phyloP scores from a whole-genome alignment of 2,329 filamentous ascomycete species.

The Penicillium italicum region DNA sequence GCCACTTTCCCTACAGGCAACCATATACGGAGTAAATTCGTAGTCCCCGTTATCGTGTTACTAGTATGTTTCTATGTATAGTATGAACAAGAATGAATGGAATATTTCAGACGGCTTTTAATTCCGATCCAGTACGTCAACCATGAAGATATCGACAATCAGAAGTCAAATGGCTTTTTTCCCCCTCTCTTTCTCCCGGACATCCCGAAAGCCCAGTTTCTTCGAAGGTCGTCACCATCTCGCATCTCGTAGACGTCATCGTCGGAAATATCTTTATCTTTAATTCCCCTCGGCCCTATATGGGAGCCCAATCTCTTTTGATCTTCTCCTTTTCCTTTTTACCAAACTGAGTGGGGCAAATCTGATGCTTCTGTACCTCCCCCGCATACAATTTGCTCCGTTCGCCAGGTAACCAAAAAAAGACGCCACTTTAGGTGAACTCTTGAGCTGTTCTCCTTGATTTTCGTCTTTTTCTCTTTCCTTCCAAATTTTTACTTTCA shows the following conservation, averaged over 20 bases:
- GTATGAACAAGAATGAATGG: neutral
- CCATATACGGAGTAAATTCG: conserved; percentile 13
- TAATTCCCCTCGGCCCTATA: conserved; percentile 2
- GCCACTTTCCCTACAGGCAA: conserved; percentile 16
- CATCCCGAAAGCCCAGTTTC: conserved; percentile 16
- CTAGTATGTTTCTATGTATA: neutral
- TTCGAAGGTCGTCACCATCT: conserved; percentile 4
- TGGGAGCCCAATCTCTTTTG: conserved; percentile 5
- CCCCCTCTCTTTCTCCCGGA: conserved; percentile 4
- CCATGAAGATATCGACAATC: neutral
- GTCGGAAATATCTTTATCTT: conserved; percentile 4
- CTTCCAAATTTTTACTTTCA: conserved; percentile 1
- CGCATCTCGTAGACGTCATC: conserved; percentile 36
- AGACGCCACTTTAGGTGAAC: conserved; percentile 9
- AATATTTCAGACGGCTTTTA: neutral
- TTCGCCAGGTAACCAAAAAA: conserved; percentile 34
- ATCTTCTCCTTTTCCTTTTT: conserved; percentile 3
- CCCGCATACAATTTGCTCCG: conserved; percentile 31
- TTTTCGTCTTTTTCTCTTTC: conserved; percentile 3
- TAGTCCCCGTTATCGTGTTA: neutral
- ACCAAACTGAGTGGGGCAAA: conserved; percentile 12
- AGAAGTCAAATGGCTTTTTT: neutral
- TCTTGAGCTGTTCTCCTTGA: conserved; percentile 7
- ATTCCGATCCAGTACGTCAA: conserved; percentile 10
- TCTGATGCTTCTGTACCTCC: conserved; percentile 13